A percentile compares a stretch with the other conserved stretches of the same genome.
phyloP scores from a whole-genome alignment of 306 rosid species.

The Lupinus albus region DNA sequence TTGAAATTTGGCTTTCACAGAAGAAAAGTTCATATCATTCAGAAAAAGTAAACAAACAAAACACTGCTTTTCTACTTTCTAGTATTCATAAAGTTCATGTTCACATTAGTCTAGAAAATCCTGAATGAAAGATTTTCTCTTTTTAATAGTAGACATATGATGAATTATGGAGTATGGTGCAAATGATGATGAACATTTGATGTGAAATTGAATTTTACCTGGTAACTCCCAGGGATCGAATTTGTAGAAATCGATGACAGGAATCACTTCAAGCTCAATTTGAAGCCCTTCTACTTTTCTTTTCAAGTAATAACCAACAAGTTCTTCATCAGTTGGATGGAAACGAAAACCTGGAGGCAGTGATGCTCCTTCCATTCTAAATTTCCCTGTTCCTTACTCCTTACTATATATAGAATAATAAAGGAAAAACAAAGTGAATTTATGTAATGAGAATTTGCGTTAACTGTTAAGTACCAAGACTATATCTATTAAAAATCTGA shows the following conservation, averaged over 20 bases:
- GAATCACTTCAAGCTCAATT: conserved; percentile 91
- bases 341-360: conserved; percentile 90
- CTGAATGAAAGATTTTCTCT: background rate
- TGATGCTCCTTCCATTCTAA: conserved; percentile 48
- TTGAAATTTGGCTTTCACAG: background rate
- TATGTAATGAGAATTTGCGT: conserved; percentile 7
- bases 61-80: conserved; percentile 38
- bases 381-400: conserved; percentile 2
- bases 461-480: conserved; percentile 50
- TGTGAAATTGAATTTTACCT: conserved; percentile 51
- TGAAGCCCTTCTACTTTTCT: conserved; percentile 79
- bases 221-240: conserved; percentile 97
- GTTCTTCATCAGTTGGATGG: conserved; percentile 88
- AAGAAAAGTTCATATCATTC: conserved; percentile 6
- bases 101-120: conserved; percentile 30
- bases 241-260: conserved; percentile 83
- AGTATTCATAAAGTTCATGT: conserved; percentile 41
- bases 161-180: background rate
- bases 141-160: background rate
- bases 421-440: background rate
- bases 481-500: conserved; percentile 69
- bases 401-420: background rate
- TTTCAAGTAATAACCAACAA: conserved; percentile 78
- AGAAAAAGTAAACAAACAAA: conserved; percentile 14
- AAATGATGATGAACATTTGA: conserved; percentile 13